phyloP scores from a whole-genome alignment of 345 rosid species.

The Melaleuca alternifolia region DNA sequence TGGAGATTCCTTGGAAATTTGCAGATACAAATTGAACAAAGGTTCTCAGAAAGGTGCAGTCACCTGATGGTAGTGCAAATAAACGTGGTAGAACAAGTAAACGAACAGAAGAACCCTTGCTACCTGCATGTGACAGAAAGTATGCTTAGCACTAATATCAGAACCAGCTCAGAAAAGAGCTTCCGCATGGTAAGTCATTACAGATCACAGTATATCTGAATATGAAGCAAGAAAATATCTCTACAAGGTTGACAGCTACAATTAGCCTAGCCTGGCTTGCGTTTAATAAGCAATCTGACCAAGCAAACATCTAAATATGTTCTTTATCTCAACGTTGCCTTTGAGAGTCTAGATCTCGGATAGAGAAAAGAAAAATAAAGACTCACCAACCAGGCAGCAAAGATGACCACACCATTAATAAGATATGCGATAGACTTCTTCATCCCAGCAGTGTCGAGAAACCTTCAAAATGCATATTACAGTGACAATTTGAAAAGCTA shows the following conservation, averaged over 20 bases:
- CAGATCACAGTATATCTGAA: not conserved
- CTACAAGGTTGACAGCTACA: not conserved
- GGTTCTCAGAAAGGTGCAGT: not conserved
- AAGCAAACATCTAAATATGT: not conserved
- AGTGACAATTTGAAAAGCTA: not conserved
- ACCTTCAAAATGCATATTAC: conserved; percentile 3
- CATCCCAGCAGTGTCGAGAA: conserved; percentile 64
- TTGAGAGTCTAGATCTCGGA: not conserved
- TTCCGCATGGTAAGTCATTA: not conserved
- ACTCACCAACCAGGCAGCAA: conserved; percentile 81
- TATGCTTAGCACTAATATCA: not conserved
- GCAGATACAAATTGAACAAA: not conserved
- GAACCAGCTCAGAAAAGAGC: not conserved
- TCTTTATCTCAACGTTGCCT: not conserved
- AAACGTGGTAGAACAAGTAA: conserved; percentile 75
- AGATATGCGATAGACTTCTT: conserved; percentile 67
- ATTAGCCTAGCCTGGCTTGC: not conserved
- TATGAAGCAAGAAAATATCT: not conserved
- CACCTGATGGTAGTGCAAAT: conserved; percentile 69
- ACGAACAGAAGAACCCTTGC: conserved; percentile 68
- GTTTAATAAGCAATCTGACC: not conserved
- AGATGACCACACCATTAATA: conserved; percentile 62
- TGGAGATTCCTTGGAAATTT: not conserved
- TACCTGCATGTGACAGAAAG: conserved; percentile 31
- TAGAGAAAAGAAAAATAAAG: not conserved